A percentile compares a stretch with the other conserved stretches of the same genome.
phyloP scores from a whole-genome alignment of 2,329 filamentous ascomycete species.

The Botrytis paeoniae region DNA sequence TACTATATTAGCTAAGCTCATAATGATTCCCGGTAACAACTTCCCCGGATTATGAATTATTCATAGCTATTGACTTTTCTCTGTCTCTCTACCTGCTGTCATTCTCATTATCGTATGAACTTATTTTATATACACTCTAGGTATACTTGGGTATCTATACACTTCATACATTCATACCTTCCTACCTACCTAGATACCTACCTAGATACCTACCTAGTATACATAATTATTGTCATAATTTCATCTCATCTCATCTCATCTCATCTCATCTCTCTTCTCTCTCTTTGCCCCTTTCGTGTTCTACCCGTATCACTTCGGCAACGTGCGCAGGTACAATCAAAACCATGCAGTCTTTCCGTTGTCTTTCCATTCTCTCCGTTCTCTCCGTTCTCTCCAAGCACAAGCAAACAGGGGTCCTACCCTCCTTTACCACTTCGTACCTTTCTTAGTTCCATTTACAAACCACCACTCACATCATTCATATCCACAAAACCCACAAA shows the following conservation, averaged over 20 bases:
- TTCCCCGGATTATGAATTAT: neutral
- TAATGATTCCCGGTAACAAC: neutral
- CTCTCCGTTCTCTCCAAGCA: neutral
- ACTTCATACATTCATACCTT: no score
- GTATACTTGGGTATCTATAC: neutral
- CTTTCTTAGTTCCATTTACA: neutral
- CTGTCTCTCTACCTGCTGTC: neutral
- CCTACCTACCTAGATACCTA: no score
- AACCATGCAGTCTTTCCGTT: conserved; percentile 4
- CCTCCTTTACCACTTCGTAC: neutral
- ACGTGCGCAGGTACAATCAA: neutral
- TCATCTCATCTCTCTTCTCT: neutral
- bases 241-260: neutral
- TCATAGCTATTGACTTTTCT: neutral
- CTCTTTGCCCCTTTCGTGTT: neutral
- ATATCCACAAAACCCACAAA: neutral
- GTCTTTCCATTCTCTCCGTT: no score
- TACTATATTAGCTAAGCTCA: neutral
- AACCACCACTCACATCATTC: neutral
- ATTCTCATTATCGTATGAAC: neutral
- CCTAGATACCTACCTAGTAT: no score
- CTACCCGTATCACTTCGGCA: neutral
- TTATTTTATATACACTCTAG: neutral
- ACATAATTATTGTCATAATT: no score
- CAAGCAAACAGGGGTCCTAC: neutral